These are phyloP conservation scores for Aspergillus hortae DNA, from an alignment of 2,329 filamentous ascomycete species.

Conservation along the genomic window DNA sequence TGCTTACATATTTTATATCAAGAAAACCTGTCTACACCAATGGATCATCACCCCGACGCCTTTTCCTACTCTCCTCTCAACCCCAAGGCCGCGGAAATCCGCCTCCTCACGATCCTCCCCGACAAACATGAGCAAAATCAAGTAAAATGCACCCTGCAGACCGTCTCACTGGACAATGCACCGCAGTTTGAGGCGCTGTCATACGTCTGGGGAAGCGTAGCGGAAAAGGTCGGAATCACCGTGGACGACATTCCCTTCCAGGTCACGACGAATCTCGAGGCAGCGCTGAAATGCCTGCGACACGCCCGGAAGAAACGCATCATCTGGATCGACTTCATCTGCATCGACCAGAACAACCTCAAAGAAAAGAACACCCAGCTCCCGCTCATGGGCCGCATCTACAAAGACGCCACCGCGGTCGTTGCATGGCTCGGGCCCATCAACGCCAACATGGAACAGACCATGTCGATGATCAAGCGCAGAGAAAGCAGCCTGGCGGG, in stretches of 20 bases:
- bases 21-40: background rate
- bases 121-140: background rate
- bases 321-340: constrained; percentile 7
- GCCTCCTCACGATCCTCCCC: constrained; percentile 2
- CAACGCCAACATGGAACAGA: constrained; percentile 1
- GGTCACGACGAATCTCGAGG: background rate
- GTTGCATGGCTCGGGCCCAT: background rate
- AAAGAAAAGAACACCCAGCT: constrained; percentile 6
- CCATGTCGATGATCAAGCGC: background rate
- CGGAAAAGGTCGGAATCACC: background rate
- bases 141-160: constrained; percentile 3
- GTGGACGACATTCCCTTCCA: background rate
- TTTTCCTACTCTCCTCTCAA: constrained; percentile 1
- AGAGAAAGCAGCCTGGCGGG: background rate
- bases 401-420: background rate
- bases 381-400: constrained; percentile 7
- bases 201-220: constrained; percentile 5
- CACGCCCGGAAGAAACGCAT: background rate
- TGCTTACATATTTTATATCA: background rate
- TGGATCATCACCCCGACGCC: background rate
- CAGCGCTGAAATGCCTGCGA: background rate
- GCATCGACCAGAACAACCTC: constrained; percentile 3
- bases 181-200: constrained; percentile 7
- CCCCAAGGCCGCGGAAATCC: constrained; percentile 3
- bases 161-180: constrained; percentile 2